Percentiles rank a stretch among this genome's conserved stretches.
phyloP scores from a whole-genome alignment of 495 filamentous ascomycete species.

The Saxophila tyrrhenica region DNA sequence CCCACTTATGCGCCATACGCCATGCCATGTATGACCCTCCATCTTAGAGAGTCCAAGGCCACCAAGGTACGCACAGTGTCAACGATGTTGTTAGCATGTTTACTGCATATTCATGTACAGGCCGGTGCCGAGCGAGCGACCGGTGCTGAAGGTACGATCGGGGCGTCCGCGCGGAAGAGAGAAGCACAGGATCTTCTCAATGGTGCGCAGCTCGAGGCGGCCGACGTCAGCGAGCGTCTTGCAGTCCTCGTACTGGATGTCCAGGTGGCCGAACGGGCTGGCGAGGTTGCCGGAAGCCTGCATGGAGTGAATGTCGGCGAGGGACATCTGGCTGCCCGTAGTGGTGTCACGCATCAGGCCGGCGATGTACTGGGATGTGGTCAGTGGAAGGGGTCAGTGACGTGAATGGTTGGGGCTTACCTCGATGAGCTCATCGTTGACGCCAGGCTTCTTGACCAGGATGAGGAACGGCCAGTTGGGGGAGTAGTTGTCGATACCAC shows the following conservation, averaged over 20 bases:
- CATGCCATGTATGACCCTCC: background rate
- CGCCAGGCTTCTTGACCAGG: constrained; percentile 9
- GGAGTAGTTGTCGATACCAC: constrained; percentile 3
- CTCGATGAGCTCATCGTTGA: constrained; percentile 10
- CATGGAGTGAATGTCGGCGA: constrained; percentile 26
- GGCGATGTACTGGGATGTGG: constrained; percentile 36
- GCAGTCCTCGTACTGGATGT: constrained; percentile 7
- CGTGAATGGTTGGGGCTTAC: background rate
- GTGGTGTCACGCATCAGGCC: constrained; percentile 40
- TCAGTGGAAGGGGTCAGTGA: constrained; percentile 39
- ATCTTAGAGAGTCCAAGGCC: too few species aligned
- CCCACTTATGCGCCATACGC: background rate
- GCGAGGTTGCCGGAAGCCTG: background rate
- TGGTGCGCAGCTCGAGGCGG: constrained; percentile 6
- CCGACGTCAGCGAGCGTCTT: constrained; percentile 10
- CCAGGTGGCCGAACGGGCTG: constrained; percentile 9
- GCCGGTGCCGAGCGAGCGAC: background rate
- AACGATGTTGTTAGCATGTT: too few species aligned
- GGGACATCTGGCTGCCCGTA: constrained; percentile 21
- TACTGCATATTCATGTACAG: too few species aligned
- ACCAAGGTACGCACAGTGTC: too few species aligned
- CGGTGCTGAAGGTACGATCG: background rate
- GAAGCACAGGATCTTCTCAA: constrained; percentile 7
- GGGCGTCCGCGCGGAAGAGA: constrained; percentile 2
- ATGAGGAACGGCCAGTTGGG: constrained; percentile 18